Percentiles rank a stretch among this genome's conserved stretches.
Evolutionary conservation across 2,329 filamentous ascomycete genomes (phyloP).

Genomic region (Dothideomycetidae sp.): DNA sequence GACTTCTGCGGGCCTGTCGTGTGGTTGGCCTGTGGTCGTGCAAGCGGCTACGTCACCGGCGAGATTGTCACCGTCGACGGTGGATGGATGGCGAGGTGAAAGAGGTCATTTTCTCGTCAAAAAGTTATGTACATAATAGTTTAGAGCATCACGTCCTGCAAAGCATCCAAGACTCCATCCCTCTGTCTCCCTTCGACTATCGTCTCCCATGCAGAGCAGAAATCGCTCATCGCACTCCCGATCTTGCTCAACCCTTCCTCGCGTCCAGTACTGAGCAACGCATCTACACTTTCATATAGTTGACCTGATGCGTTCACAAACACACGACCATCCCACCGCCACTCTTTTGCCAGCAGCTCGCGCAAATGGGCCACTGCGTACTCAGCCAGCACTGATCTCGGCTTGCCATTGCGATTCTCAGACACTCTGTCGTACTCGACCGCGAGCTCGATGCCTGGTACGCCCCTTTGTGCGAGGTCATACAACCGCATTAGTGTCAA

Average conservation of each 20-base stretch:
- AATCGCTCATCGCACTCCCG: background rate
- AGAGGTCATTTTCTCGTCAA: background rate
- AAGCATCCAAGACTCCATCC: too few relatives aligned
- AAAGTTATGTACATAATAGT: background rate
- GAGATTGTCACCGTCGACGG: constrained; percentile 76
- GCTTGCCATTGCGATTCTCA: too few relatives aligned
- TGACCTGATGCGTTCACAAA: background rate
- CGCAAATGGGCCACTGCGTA: background rate
- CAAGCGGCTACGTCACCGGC: constrained; percentile 69
- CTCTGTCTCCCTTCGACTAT: too few relatives aligned
- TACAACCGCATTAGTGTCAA: background rate
- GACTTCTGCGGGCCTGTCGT: constrained; percentile 72
- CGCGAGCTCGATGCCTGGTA: background rate
- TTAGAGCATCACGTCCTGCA: too few relatives aligned
- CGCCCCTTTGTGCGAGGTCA: background rate
- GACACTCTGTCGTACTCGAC: background rate
- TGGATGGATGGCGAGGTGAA: constrained; percentile 40
- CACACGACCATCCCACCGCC: background rate
- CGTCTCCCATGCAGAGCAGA: background rate
- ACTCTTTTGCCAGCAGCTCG: constrained; percentile 1
- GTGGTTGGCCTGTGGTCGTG: constrained; percentile 54
- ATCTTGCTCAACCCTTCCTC: background rate
- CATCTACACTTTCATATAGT: background rate
- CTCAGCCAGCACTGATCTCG: constrained; percentile 1
- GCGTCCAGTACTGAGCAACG: too few relatives aligned